A percentile compares a stretch with the other conserved stretches of the same genome.
These are phyloP conservation scores for Acanthamoeba castellanii DNA, from an alignment of 208 protist genomes.

Conservation along the genomic window DNA sequence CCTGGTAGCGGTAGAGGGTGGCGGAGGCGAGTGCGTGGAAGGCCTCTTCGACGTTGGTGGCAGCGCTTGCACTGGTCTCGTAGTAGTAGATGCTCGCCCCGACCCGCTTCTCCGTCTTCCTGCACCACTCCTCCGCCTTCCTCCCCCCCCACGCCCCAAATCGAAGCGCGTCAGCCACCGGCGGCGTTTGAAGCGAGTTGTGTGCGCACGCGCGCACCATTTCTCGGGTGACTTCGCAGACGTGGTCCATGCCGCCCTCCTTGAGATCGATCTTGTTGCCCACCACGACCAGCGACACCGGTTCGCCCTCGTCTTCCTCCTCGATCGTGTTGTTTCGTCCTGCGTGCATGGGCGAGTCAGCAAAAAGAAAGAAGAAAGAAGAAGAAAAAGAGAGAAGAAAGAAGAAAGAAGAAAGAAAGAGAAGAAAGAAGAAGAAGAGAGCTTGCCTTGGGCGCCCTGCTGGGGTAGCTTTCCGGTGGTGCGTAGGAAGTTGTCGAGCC, in stretches of 20 bases:
- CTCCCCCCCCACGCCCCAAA: neutral
- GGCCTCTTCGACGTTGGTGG: slow-evolving; percentile 65
- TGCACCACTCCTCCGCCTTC: slow-evolving; percentile 58
- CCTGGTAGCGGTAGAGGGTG: slow-evolving; percentile 52
- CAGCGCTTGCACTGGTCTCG: slow-evolving; percentile 43
- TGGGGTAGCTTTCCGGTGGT: neutral
- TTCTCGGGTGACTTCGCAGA: slow-evolving; percentile 23
- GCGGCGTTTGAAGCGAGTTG: too few species aligned
- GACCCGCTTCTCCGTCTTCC: slow-evolving; percentile 28
- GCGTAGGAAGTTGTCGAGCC: slow-evolving; percentile 26
- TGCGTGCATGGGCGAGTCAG: neutral
- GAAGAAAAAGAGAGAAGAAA: too few species aligned
- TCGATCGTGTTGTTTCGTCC: slow-evolving; percentile 21
- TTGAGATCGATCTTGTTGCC: slow-evolving; percentile 86
- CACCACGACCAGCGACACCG: slow-evolving; percentile 85
- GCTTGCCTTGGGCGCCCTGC: slow-evolving; percentile 77
- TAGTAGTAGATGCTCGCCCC: slow-evolving; percentile 41
- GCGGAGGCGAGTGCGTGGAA: slow-evolving; percentile 53
- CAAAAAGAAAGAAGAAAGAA: too few species aligned
- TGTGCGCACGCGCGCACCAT: too few species aligned
- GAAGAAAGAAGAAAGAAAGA: too few species aligned
- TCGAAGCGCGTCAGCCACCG: too few species aligned
- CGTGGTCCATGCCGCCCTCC: slow-evolving; percentile 56
- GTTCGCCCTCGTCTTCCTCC: slow-evolving; percentile 27
- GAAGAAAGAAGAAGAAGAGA: neutral